Evolutionary conservation across 106 monocot genomes (phyloP).

Genomic region (Dendrobium catenatum): DNA sequence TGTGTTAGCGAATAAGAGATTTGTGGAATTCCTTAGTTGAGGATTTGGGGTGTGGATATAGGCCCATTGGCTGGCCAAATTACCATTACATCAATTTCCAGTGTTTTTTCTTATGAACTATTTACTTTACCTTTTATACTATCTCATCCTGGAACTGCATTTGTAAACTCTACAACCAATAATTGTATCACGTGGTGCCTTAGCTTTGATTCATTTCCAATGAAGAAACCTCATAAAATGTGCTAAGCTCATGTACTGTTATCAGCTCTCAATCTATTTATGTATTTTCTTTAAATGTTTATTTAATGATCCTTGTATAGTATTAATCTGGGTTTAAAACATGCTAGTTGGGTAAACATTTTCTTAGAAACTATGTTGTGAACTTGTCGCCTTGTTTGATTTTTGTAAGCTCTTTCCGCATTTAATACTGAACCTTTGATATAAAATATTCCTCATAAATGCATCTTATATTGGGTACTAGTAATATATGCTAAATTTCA

Average conservation of each 20-base stretch:
- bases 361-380: not conserved
- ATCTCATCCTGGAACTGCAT: too few species aligned
- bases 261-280: not conserved
- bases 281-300: not conserved
- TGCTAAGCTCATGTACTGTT: not conserved
- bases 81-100: too few species aligned
- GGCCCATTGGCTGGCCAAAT: too few species aligned
- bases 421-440: not conserved
- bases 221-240: not conserved
- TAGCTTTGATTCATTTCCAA: not conserved
- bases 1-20: too few species aligned
- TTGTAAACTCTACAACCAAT: too few species aligned
- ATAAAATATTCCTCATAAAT: not conserved
- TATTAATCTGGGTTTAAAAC: not conserved
- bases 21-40: too few species aligned
- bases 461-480: not conserved
- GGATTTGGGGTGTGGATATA: too few species aligned
- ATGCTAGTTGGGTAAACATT: not conserved
- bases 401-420: not conserved
- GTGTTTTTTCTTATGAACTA: too few species aligned
- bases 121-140: too few species aligned
- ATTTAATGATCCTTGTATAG: not conserved
- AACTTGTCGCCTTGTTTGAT: not conserved
- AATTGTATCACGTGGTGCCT: not conserved
- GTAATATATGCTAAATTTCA: not conserved